Percentiles rank a stretch among this genome's conserved stretches.
These are phyloP conservation scores for Amniculicola lignicola DNA, from an alignment of 495 filamentous ascomycete genomes.

Conservation along the genomic window DNA sequence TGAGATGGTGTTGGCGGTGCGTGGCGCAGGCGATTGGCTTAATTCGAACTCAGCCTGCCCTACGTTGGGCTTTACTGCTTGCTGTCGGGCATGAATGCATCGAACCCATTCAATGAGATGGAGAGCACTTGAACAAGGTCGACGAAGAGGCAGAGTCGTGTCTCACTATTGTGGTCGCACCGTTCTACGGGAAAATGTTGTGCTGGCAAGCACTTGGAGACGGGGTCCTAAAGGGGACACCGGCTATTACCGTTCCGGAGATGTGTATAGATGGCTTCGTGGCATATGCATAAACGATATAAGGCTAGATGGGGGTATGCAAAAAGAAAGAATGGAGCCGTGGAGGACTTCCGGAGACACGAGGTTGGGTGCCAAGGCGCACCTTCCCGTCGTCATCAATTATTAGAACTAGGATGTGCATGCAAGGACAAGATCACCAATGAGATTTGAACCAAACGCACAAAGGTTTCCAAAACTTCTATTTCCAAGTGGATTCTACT, in stretches of 20 bases:
- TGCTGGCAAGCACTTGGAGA: neutral
- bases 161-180: neutral
- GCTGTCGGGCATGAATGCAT: neutral
- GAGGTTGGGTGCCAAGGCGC: too few relatives aligned
- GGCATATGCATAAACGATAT: neutral
- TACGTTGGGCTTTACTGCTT: constrained; percentile 14
- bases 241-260: neutral
- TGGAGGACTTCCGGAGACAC: too few relatives aligned
- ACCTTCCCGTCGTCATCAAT: too few relatives aligned
- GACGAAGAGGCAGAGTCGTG: neutral
- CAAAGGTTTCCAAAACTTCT: too few relatives aligned
- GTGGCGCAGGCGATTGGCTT: constrained; percentile 16
- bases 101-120: neutral
- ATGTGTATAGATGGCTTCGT: neutral
- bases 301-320: too few relatives aligned
- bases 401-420: too few relatives aligned
- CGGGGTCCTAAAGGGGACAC: neutral
- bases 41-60: neutral
- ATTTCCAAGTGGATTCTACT: too few relatives aligned
- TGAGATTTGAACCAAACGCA: too few relatives aligned
- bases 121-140: neutral
- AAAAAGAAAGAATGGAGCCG: too few relatives aligned
- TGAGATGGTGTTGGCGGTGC: neutral
- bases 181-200: neutral
- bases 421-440: too few relatives aligned